phyloP scores from a whole-genome alignment of 768 basidiomycete genomes.

The Tulasnella calospora region DNA sequence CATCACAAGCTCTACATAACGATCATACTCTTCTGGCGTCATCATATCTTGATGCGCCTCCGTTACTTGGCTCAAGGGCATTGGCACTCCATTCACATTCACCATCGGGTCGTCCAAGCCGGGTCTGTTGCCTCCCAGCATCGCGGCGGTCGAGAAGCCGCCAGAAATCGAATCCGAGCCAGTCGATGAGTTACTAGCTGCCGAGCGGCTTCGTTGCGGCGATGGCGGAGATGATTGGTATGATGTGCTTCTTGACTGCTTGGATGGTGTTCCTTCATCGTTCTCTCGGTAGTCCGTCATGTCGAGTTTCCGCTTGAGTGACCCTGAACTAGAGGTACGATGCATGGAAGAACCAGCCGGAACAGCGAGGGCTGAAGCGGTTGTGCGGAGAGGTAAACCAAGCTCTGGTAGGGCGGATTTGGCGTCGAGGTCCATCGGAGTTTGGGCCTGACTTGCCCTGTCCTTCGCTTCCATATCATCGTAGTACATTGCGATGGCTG shows the following conservation, averaged over 20 bases:
- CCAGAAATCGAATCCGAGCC: background rate
- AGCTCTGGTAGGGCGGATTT: conserved; percentile 24
- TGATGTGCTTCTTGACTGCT: conserved; percentile 18
- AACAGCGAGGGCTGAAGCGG: background rate
- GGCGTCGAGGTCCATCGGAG: conserved; percentile 21
- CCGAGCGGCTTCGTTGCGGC: background rate
- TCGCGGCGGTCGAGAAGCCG: conserved; percentile 27
- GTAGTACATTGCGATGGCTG: conserved; percentile 26
- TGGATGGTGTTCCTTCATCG: conserved; percentile 11
- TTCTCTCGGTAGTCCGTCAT: background rate
- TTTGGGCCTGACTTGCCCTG: conserved; percentile 1
- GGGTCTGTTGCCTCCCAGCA: background rate
- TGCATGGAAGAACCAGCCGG: background rate
- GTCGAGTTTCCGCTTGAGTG: conserved; percentile 21
- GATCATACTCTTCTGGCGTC: conserved; percentile 88
- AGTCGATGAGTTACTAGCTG: background rate
- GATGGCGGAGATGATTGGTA: conserved; percentile 20
- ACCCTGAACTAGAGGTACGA: background rate
- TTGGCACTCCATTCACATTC: conserved; percentile 63
- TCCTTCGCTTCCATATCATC: conserved; percentile 23
- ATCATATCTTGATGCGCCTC: conserved; percentile 90
- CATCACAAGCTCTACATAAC: conserved; percentile 40
- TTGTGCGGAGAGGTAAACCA: background rate
- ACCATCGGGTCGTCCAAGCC: conserved; percentile 13
- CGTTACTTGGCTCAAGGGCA: conserved; percentile 73